Percentiles rank a stretch among this genome's conserved stretches.
Conservation (phyloP, 257 asterid species). For the Cinchona pubescens region DNA sequence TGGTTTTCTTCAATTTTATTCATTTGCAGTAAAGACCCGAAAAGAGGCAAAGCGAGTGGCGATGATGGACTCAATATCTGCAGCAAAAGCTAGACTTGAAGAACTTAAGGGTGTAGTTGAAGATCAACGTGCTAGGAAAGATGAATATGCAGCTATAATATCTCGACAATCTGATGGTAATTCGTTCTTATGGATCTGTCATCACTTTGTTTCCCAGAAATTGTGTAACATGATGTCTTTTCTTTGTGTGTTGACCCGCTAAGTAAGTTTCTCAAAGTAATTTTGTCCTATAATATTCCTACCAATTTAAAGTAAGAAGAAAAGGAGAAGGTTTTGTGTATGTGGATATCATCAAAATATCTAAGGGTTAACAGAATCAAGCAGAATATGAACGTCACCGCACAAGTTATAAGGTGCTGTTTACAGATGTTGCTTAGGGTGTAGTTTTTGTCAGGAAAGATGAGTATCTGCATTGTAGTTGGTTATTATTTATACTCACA, state of each 20-base stretch:
- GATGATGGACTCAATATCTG: conserved; percentile 55
- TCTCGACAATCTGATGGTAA: conserved; percentile 81
- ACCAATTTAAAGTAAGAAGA: neutral
- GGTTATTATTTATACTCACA: neutral
- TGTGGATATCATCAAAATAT: neutral
- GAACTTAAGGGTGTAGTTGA: conserved; percentile 58
- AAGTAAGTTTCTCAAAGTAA: neutral
- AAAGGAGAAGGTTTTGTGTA: neutral
- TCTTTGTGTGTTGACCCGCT: neutral
- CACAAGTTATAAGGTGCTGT: neutral
- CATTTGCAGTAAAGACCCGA: conserved; percentile 22
- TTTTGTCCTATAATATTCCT: neutral
- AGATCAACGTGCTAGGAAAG: conserved; percentile 62
- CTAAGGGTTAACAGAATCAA: neutral
- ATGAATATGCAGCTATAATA: conserved; percentile 70
- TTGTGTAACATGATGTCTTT: neutral
- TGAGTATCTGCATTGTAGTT: neutral
- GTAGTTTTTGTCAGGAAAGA: neutral
- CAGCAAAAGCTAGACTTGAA: conserved; percentile 49
- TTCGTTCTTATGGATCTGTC: conserved; percentile 13
- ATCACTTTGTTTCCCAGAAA: conserved; percentile 14
- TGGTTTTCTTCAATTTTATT: neutral
- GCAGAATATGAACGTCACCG: neutral
- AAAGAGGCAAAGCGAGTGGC: conserved; percentile 72
- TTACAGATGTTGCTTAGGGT: neutral